A percentile compares a stretch with the other conserved stretches of the same genome.
Conservation (phyloP, 768 basidiomycete genomes). For the Lyophyllum shimeji region DNA sequence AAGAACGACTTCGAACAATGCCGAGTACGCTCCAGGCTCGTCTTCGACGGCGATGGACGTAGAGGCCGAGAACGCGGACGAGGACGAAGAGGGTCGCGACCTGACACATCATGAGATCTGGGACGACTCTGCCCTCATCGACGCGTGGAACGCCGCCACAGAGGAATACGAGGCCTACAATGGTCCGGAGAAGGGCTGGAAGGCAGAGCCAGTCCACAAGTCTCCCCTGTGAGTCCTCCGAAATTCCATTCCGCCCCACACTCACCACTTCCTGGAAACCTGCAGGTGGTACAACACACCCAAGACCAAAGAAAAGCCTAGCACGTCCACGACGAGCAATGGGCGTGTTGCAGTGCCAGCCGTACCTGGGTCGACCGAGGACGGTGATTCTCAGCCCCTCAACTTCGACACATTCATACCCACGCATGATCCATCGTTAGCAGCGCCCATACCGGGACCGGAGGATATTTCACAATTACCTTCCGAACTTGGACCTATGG, state of each 20-base stretch:
- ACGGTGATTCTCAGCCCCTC: conserved; percentile 58
- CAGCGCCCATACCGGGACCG: conserved; percentile 20
- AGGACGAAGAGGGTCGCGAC: conserved; percentile 50
- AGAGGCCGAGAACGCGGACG: conserved; percentile 25
- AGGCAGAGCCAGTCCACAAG: conserved; percentile 64
- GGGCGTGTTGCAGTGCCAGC: conserved; percentile 4
- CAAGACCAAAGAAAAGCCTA: neutral
- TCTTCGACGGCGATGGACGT: conserved; percentile 14
- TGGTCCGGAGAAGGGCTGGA: conserved; percentile 73
- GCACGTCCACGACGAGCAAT: neutral
- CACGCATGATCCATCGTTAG: conserved; percentile 63
- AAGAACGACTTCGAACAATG: conserved; percentile 9
- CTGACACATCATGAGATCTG: conserved; percentile 77
- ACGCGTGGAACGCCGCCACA: conserved; percentile 83
- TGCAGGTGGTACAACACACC: conserved; percentile 81
- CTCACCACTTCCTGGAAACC: conserved; percentile 2
- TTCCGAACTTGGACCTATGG: conserved; percentile 35
- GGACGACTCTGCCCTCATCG: conserved; percentile 82
- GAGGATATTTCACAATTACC: conserved; percentile 26
- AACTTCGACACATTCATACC: conserved; percentile 74
- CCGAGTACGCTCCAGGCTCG: conserved; percentile 12
- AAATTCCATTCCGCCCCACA: neutral
- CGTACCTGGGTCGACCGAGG: conserved; percentile 18
- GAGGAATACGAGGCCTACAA: conserved; percentile 79
- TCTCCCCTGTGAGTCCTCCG: conserved; percentile 62